These are phyloP conservation scores for Mollisiaceae sp. DNA, from an alignment of 2,329 filamentous ascomycete species.

Conservation along the genomic window DNA sequence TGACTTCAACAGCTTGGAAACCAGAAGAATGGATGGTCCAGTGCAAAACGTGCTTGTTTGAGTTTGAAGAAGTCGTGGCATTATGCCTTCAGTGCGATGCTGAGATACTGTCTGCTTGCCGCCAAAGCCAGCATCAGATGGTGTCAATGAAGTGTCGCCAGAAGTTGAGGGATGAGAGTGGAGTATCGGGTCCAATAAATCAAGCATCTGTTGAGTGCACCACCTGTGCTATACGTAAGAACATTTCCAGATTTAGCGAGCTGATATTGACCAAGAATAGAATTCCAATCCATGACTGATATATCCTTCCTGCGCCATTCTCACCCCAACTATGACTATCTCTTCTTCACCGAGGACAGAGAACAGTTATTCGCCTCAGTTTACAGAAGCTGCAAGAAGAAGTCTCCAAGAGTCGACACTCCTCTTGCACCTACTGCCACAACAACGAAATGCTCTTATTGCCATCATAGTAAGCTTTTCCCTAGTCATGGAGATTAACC, in stretches of 20 bases:
- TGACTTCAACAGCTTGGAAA: constrained; percentile 5
- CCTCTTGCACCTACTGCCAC: not conserved
- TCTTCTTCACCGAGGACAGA: constrained; percentile 5
- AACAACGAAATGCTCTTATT: not conserved
- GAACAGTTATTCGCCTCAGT: constrained; percentile 1
- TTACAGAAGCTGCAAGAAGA: constrained; percentile 10
- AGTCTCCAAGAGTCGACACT: not conserved
- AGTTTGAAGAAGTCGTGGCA: constrained; percentile 6
- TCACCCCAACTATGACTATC: constrained; percentile 4
- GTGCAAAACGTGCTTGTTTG: constrained; percentile 1
- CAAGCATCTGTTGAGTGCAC: not conserved
- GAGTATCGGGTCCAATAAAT: not conserved
- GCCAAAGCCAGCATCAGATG: not conserved
- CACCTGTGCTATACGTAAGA: constrained; percentile 1
- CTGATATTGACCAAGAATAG: not conserved
- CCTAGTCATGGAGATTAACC: not conserved
- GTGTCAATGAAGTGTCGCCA: constrained; percentile 5
- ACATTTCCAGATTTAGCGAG: not conserved
- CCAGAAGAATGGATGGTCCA: constrained; percentile 10
- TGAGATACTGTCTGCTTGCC: constrained; percentile 3
- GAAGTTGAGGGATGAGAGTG: not conserved
- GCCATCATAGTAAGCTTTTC: not conserved
- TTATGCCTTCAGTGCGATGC: not conserved
- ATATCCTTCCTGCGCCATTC: not conserved
- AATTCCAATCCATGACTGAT: constrained; percentile 7